A percentile compares a stretch with the other conserved stretches of the same genome.
phyloP scores from a whole-genome alignment of 495 filamentous ascomycete species.

The Terfezia claveryi region DNA sequence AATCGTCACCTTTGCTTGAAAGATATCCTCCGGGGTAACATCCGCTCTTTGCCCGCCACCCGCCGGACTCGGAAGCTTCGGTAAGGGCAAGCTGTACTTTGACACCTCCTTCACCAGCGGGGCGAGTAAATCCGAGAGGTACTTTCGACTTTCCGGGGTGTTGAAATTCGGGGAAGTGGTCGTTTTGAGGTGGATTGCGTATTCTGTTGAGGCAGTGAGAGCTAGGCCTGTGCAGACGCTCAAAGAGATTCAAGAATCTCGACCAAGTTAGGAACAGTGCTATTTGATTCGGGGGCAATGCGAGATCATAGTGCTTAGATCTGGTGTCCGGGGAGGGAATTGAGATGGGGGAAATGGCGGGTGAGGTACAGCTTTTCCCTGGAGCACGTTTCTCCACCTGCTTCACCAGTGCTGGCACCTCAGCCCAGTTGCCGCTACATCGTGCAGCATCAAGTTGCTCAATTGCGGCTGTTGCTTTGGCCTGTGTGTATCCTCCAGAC shows the following conservation, averaged over 20 bases:
- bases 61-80: constrained; percentile 11
- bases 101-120: constrained; percentile 8
- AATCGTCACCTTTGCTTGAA: constrained; percentile 11
- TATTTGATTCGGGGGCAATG: not conserved
- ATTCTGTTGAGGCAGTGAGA: constrained; percentile 12
- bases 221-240: constrained; percentile 7
- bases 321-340: not conserved
- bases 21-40: constrained; percentile 12
- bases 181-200: constrained; percentile 9
- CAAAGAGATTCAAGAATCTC: not conserved
- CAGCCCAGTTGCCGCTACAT: constrained; percentile 71
- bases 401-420: constrained; percentile 67
- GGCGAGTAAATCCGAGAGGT: constrained; percentile 14
- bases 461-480: constrained; percentile 62
- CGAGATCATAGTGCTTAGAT: not conserved
- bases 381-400: constrained; percentile 89
- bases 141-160: constrained; percentile 6
- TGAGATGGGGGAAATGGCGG: not conserved
- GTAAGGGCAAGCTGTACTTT: constrained; percentile 2
- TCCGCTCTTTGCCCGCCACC: constrained; percentile 10
- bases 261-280: no score
- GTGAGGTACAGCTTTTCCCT: constrained; percentile 51
- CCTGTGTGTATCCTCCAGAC: constrained; percentile 18
- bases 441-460: constrained; percentile 62
- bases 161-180: constrained; percentile 7